These are phyloP conservation scores for Verticillium klebahnii DNA, from an alignment of 2,329 filamentous ascomycete genomes.

Conservation along the genomic window DNA sequence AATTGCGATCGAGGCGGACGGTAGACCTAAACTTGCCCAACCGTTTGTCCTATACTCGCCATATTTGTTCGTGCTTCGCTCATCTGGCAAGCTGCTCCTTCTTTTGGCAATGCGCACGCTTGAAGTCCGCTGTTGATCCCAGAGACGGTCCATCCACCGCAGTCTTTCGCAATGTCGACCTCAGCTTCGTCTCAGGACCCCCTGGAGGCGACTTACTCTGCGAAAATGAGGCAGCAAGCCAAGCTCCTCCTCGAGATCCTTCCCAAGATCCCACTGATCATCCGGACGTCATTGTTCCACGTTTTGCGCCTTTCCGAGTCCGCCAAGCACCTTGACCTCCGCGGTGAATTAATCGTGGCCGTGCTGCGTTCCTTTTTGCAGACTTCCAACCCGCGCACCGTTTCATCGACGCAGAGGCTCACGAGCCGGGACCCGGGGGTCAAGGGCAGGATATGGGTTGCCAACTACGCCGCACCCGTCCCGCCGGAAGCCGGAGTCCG, in stretches of 20 bases:
- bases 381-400: conserved; percentile 37
- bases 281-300: conserved; percentile 60
- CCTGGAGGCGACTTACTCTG: conserved; percentile 1
- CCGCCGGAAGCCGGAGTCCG: conserved; percentile 53
- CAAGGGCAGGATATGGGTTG: conserved; percentile 79
- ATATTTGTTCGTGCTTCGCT: neutral
- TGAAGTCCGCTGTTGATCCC: too few species aligned
- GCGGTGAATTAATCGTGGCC: conserved; percentile 66
- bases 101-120: too few species aligned
- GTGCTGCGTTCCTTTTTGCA: conserved; percentile 64
- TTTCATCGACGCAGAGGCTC: conserved; percentile 61
- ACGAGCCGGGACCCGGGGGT: conserved; percentile 60
- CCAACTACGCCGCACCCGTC: conserved; percentile 58
- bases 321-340: conserved; percentile 72
- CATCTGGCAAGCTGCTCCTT: too few species aligned
- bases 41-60: neutral
- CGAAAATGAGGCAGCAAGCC: conserved; percentile 1
- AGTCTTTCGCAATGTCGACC: neutral
- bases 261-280: conserved; percentile 55
- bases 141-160: neutral
- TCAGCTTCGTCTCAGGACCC: conserved; percentile 11
- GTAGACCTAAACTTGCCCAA: neutral
- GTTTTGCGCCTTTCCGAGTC: conserved; percentile 64
- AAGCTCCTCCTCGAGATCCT: conserved; percentile 28
- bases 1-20: neutral